phyloP scores from a whole-genome alignment of 2,329 filamentous ascomycete species.

The Colletotrichum agaves region DNA sequence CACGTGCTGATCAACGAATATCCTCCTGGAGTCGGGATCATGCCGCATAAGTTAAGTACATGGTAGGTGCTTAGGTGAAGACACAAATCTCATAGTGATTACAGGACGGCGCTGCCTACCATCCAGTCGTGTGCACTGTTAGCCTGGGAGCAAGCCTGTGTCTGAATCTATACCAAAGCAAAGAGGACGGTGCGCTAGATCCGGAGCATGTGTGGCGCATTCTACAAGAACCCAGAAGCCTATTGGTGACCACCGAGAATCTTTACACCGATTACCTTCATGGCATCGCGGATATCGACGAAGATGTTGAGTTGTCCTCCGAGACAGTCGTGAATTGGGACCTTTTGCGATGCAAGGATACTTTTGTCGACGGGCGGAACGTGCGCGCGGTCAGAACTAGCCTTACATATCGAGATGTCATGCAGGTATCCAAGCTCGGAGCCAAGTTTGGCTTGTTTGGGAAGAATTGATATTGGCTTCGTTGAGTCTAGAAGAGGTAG shows the following conservation, averaged over 20 bases:
- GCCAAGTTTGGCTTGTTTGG: slow-evolving; percentile 69
- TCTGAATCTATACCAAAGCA: slow-evolving; percentile 78
- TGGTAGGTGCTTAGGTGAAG: slow-evolving; percentile 34
- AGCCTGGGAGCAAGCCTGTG: slow-evolving; percentile 83
- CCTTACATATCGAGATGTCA: slow-evolving; percentile 86
- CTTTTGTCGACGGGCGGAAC: slow-evolving; percentile 63
- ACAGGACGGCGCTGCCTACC: slow-evolving; percentile 84
- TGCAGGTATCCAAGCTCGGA: slow-evolving; percentile 81
- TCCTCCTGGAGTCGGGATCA: slow-evolving; percentile 87
- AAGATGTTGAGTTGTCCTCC: slow-evolving; percentile 72
- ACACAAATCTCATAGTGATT: slow-evolving; percentile 41
- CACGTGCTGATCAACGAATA: slow-evolving; percentile 97
- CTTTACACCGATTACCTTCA: slow-evolving; percentile 80
- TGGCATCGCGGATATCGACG: slow-evolving; percentile 74
- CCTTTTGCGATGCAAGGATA: slow-evolving; percentile 64
- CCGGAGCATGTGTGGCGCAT: slow-evolving; percentile 65
- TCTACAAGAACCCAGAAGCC: slow-evolving; percentile 84
- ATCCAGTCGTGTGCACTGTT: slow-evolving; percentile 89
- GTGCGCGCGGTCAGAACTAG: slow-evolving; percentile 72
- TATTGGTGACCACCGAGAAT: slow-evolving; percentile 76
- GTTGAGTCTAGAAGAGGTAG: slow-evolving; percentile 62
- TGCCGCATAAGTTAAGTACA: slow-evolving; percentile 81
- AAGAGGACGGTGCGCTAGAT: slow-evolving; percentile 68
- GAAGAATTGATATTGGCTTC: slow-evolving; percentile 49
- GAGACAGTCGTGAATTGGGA: slow-evolving; percentile 78